Percentiles rank a stretch among this genome's conserved stretches.
phyloP scores from a whole-genome alignment of 169 alveolate genomes.

The Plasmodium chabaudi region DNA sequence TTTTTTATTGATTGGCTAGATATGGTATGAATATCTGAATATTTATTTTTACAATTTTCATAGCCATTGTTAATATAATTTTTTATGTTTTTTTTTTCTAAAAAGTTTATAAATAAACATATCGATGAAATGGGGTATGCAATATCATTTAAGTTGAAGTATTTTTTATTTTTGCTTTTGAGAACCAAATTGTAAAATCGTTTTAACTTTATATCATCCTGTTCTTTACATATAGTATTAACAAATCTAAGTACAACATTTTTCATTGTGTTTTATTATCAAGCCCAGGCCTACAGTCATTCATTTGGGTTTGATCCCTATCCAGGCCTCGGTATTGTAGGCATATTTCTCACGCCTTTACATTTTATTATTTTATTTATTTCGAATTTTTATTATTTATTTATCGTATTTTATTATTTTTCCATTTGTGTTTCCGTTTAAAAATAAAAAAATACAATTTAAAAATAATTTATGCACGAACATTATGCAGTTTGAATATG shows the following conservation, averaged over 20 bases:
- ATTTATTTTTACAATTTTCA: too few relatives aligned
- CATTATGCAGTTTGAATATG: too few relatives aligned
- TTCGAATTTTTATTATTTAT: background rate
- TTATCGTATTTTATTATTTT: background rate
- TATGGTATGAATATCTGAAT: too few relatives aligned
- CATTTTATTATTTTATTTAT: too few relatives aligned
- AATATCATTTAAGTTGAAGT: conserved; percentile 13
- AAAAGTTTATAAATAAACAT: background rate
- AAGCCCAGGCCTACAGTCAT: too few relatives aligned
- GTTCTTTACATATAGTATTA: conserved; percentile 13
- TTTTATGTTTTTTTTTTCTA: background rate
- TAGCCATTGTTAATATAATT: too few relatives aligned
- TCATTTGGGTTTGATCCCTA: background rate
- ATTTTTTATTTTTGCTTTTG: background rate
- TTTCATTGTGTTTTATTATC: too few relatives aligned
- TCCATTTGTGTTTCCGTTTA: background rate
- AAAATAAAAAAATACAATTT: background rate
- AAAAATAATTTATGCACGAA: too few relatives aligned
- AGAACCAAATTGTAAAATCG: conserved; percentile 12
- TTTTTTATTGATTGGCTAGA: too few relatives aligned
- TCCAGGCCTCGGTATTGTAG: background rate
- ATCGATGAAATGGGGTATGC: conserved; percentile 31
- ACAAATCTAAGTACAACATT: background rate
- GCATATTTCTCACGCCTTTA: background rate
- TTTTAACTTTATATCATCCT: conserved; percentile 29